Evolutionary conservation across 768 basidiomycete genomes (phyloP).

Genomic region (Lentinula guzmanii): DNA sequence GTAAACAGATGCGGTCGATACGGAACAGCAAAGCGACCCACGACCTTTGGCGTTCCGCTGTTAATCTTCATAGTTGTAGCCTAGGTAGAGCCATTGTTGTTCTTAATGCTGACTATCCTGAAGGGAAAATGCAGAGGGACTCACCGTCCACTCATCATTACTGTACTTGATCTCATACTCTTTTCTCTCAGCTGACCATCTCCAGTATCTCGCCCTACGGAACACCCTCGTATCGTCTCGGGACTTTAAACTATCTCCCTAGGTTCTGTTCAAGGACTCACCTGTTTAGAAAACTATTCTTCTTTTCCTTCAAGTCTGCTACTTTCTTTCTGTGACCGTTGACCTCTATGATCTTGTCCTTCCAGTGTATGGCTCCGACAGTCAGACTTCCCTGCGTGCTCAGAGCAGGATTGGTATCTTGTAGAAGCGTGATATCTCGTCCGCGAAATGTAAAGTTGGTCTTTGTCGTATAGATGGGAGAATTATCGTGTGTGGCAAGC

Average conservation of each 20-base stretch:
- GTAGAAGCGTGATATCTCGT: constrained; percentile 36
- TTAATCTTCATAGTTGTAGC: constrained; percentile 17
- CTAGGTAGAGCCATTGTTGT: background rate
- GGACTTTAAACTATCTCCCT: background rate
- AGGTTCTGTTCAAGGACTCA: constrained; percentile 12
- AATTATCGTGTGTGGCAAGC: constrained; percentile 36
- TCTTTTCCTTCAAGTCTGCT: constrained; percentile 32
- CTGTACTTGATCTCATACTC: constrained; percentile 37
- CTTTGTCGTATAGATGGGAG: constrained; percentile 35
- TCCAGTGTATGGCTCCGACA: constrained; percentile 48
- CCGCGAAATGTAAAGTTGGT: constrained; percentile 38
- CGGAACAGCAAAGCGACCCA: constrained; percentile 35
- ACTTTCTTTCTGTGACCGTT: constrained; percentile 33
- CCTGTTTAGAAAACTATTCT: constrained; percentile 32
- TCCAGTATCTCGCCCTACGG: constrained; percentile 35
- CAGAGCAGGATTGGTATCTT: constrained; percentile 39
- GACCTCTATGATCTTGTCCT: constrained; percentile 41
- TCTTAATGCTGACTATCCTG: too few species aligned
- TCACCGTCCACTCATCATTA: constrained; percentile 43
- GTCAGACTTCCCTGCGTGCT: constrained; percentile 13
- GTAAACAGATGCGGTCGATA: constrained; percentile 45
- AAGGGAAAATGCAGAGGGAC: constrained; percentile 6
- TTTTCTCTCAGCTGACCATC: constrained; percentile 35
- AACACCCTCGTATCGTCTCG: constrained; percentile 1
- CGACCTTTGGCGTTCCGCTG: constrained; percentile 20